Conservation (phyloP, 1,139 yeast species). For the Casaregolazyma suthepensis region DNA sequence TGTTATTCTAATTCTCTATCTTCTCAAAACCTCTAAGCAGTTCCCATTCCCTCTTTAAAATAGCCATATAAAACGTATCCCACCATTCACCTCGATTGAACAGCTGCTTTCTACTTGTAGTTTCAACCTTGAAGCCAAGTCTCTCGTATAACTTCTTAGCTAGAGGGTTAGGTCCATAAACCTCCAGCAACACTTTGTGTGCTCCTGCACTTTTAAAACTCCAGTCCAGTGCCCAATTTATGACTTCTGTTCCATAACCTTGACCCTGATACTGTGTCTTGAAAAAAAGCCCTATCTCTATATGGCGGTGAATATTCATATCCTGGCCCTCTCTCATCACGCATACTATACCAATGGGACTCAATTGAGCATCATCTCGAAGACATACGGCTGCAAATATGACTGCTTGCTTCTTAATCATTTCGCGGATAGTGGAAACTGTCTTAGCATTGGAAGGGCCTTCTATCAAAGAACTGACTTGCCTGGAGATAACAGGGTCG, state of each 20-base stretch:
- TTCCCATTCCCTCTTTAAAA: background rate
- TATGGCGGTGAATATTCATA: background rate
- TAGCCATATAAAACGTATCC: background rate
- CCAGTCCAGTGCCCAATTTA: background rate
- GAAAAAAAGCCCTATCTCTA: background rate
- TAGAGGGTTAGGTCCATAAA: background rate
- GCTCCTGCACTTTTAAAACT: background rate
- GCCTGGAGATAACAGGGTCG: background rate
- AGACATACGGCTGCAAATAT: background rate
- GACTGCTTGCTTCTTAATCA: background rate
- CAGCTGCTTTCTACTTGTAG: background rate
- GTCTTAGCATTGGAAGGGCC: background rate
- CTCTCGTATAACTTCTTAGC: background rate
- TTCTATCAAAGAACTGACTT: background rate
- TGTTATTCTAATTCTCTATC: background rate
- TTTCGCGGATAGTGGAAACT: background rate
- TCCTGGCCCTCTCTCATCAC: background rate
- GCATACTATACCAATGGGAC: background rate
- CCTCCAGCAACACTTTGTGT: background rate
- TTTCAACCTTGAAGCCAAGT: conserved; percentile 1
- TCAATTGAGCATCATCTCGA: background rate
- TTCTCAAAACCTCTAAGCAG: background rate
- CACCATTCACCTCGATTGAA: conserved; percentile 2
- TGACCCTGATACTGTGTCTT: background rate
- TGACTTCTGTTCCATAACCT: background rate